Evolutionary conservation across 2,329 filamentous ascomycete genomes (phyloP).

Genomic region (Beauveria brongniartii): DNA sequence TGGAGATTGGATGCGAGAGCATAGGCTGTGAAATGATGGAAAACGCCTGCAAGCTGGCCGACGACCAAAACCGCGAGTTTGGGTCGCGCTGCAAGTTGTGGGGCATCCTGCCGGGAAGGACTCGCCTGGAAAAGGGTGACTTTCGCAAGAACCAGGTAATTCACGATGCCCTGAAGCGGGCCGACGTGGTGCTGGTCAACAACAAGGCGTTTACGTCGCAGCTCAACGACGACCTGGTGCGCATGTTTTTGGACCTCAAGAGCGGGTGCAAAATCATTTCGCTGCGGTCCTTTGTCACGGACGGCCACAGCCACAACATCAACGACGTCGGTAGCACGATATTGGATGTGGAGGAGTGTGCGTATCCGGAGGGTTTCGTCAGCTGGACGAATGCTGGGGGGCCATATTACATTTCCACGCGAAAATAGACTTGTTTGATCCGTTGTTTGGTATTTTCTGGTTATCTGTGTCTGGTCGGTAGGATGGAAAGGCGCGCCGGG

Average conservation of each 20-base stretch:
- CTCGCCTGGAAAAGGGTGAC: conserved; percentile 75
- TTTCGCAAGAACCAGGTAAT: conserved; percentile 70
- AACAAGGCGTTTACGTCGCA: conserved; percentile 91
- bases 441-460: background rate
- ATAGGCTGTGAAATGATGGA: conserved; percentile 97
- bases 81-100: conserved; percentile 77
- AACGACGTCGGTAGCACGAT: conserved; percentile 75
- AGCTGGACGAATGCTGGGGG: conserved; percentile 87
- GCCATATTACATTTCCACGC: conserved; percentile 80
- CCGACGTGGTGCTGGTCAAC: conserved; percentile 95
- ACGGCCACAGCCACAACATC: conserved; percentile 68
- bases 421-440: conserved; percentile 41
- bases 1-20: conserved; percentile 88
- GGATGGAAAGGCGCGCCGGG: conserved; percentile 13
- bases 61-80: conserved; percentile 76
- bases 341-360: conserved; percentile 61
- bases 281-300: conserved; percentile 82
- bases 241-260: conserved; percentile 91
- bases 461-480: background rate
- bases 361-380: conserved; percentile 63
- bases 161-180: conserved; percentile 64
- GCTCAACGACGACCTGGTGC: conserved; percentile 75
- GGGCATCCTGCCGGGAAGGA: conserved; percentile 73
- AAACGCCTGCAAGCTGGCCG: conserved; percentile 76
- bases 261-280: conserved; percentile 84